Evolutionary conservation across 2,329 filamentous ascomycete genomes (phyloP), one percentile per base, ranked within the genome.

Genomic region (Cytospora schulzeri): DNA sequence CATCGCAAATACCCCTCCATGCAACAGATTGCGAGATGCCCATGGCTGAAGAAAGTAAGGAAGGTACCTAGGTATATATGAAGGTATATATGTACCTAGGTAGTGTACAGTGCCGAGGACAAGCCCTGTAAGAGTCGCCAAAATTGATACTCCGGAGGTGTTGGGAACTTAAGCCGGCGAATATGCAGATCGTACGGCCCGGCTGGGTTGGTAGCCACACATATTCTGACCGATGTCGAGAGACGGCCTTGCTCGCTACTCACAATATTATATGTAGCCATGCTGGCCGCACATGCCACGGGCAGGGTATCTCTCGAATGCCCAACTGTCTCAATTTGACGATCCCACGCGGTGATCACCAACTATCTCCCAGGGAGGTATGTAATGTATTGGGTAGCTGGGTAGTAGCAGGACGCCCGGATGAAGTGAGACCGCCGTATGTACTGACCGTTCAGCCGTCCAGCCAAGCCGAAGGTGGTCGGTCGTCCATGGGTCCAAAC

Each of bases 171-270:
- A 29, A 31, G 38, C 38, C 38, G 38, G 19, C 56, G 19, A 29
- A 45, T 48, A 22, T 48, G 56, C 56, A 58, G 56, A 50, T 58
- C 56, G 56, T 48, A 31, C 56, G 56, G 56, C 38, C 35, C 56
- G 56, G 38, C 56, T 58, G 38, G 28, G 33, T 35, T 57, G 55
- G 6, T 19, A 57, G 35, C 31, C 54, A 45, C 24, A 57, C 38
- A 29, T 31, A 29, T 31, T 31, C 29, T 31, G 35, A 28, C 24
- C 38, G 38, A 48, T 48, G 24, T 48, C 45, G 19, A 45, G 7
- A 45, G 38, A 45, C 19, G 38, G 7, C 17, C 38, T 45, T 45
- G 38, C 29, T 9, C n/a, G 38, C 38, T n/a, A n/a, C n/a, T n/a
- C n/a, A n/a, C n/a, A 9, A 22, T 7, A 45, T 6, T 41, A 33